Conservation (phyloP, 768 basidiomycete genomes). For the Sarcodon aspratus region DNA sequence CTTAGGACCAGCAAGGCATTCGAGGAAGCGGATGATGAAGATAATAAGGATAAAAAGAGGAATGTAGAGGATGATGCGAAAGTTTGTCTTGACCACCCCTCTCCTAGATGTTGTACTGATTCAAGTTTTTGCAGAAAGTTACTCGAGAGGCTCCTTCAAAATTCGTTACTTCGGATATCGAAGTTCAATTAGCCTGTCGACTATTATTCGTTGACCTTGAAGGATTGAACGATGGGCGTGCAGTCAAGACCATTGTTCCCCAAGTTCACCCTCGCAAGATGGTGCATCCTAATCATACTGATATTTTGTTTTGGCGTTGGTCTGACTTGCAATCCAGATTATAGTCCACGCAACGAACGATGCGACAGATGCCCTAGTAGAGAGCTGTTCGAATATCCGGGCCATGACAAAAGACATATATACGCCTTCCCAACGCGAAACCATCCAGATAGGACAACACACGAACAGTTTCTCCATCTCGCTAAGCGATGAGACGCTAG, state of each 20-base stretch:
- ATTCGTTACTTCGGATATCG: constrained; percentile 64
- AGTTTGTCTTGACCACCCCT: constrained; percentile 26
- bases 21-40: constrained; percentile 81
- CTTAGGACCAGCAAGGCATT: constrained; percentile 82
- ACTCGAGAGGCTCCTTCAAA: constrained; percentile 86
- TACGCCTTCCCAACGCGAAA: constrained; percentile 66
- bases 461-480: constrained; percentile 92
- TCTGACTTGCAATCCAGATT: constrained; percentile 39
- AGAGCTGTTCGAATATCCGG: constrained; percentile 73
- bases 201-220: constrained; percentile 93
- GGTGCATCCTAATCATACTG: constrained; percentile 32
- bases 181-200: constrained; percentile 76
- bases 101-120: constrained; percentile 4
- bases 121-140: constrained; percentile 38
- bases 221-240: constrained; percentile 92
- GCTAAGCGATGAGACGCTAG: constrained; percentile 80
- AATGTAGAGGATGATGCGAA: constrained; percentile 75
- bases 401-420: constrained; percentile 91
- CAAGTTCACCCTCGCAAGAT: constrained; percentile 95
- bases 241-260: constrained; percentile 92
- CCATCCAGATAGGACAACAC: constrained; percentile 87
- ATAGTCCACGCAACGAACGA: constrained; percentile 68
- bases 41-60: constrained; percentile 63
- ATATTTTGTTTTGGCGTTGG: background rate
- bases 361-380: constrained; percentile 63